Evolutionary conservation across 2,329 filamentous ascomycete genomes (phyloP).

Genomic region (Fusarium sp.): DNA sequence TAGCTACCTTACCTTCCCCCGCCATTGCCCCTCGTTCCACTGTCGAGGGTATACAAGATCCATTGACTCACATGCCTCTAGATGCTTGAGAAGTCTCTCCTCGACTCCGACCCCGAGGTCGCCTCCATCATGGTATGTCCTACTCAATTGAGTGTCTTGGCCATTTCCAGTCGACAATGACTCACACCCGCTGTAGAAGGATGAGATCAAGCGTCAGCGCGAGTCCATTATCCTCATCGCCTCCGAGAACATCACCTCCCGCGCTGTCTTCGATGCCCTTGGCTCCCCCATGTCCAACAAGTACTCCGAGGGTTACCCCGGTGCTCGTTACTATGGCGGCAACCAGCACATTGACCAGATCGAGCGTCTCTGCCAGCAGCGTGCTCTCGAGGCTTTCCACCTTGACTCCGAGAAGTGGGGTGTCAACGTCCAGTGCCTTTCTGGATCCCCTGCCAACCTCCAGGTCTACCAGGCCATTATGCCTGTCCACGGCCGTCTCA

Average conservation of each 20-base stretch:
- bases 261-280: constrained; percentile 96
- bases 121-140: constrained; percentile 89
- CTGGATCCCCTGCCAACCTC: constrained; percentile 93
- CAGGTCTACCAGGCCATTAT: constrained; percentile 99
- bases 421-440: constrained; percentile 96
- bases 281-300: constrained; percentile 98
- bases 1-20: constrained; percentile 21
- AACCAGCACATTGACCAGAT: constrained; percentile 99
- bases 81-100: constrained; percentile 95
- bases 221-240: constrained; percentile 99
- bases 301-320: constrained; percentile 98
- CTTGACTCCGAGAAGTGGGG: constrained; percentile 91
- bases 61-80: constrained; percentile 49
- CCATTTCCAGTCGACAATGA: not conserved
- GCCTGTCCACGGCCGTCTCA: constrained; percentile 92
- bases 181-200: constrained; percentile 66
- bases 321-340: constrained; percentile 97
- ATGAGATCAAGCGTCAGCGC: constrained; percentile 94
- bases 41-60: not conserved
- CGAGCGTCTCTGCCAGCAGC: constrained; percentile 92
- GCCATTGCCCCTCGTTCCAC: constrained; percentile 34
- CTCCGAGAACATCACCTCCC: constrained; percentile 98
- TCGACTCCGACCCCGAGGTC: constrained; percentile 92
- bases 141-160: not conserved
- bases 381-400: constrained; percentile 91